Base-by-base conservation (phyloP, 1,284 basidiomycete species). In the Athelia sp. region DNA sequence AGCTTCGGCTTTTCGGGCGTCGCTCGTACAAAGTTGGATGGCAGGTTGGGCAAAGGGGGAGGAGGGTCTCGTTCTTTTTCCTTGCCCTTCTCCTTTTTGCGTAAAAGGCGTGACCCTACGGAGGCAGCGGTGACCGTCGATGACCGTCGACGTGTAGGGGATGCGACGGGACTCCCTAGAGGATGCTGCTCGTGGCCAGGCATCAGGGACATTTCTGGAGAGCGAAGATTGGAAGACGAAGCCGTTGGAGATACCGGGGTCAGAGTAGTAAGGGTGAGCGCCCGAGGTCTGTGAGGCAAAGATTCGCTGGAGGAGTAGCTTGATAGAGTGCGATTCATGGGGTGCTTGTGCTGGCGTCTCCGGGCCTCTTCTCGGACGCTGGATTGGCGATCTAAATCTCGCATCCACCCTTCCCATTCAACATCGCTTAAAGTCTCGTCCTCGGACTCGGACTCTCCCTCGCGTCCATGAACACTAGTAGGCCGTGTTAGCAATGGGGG, bases 331-430 rank as follows among this genome's bases (percentile, higher is more conserved):
- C 6, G 15, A 21, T 21, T n/a, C 36, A 4, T 40, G 15, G 8
- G 15, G 36, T 6, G 15, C n/a, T 40, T n/a, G 8, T 6, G 36
- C 36, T 40, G 6, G 19, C 36, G 36, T 21, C 19, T 40, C 36
- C 36, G 15, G n/a, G 19, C n/a, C 36, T 40, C 36, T n/a, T 40
- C 36, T n/a, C 15, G 6, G 15, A 40, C 19, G 8, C 15, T n/a
- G 36, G 9, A 40, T n/a, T 40, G 36, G n/a, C 78, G 69, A 34
- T 69, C 64, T 24, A 81, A 55, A 58, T 80, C 81, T 9, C 68
- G 69, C 57, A 69, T 66, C 81, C 81, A 83, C 4, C 71, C 73
- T 4, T 78, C 71, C 81, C 81, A 83, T 53, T 83, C 81, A n/a
- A 69, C 64, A 56, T 82, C 81, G 53, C 77, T 75, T 19, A 75